These are phyloP conservation scores for Jatropha podagrica DNA, from an alignment of 441 rosid genomes.

Conservation along the genomic window DNA sequence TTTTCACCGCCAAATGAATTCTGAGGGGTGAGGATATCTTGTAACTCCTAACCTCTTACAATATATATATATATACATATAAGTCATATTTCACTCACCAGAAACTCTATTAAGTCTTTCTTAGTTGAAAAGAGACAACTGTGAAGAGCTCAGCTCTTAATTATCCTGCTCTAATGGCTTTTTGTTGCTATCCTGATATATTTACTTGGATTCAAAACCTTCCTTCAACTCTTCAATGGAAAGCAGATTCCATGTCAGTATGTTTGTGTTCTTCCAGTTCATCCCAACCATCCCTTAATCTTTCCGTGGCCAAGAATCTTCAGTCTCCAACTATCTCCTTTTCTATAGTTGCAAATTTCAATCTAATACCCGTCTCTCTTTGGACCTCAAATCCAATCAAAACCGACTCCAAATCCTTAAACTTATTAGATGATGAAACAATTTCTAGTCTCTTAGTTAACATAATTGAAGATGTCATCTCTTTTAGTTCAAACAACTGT, in stretches of 20 bases:
- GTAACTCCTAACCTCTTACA: too few relatives aligned
- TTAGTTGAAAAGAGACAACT: too few relatives aligned
- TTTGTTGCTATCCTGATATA: constrained; percentile 50
- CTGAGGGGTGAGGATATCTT: too few relatives aligned
- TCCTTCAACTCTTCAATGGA: constrained; percentile 65
- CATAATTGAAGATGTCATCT: constrained; percentile 56
- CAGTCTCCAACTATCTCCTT: constrained; percentile 42
- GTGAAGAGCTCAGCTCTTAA: not conserved
- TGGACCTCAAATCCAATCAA: constrained; percentile 64
- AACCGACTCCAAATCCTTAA: constrained; percentile 38
- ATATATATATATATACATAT: too few relatives aligned
- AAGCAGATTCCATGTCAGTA: constrained; percentile 43
- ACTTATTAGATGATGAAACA: constrained; percentile 35
- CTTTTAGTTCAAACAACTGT: constrained; percentile 43
- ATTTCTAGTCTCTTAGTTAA: constrained; percentile 46
- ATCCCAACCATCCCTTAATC: constrained; percentile 54
- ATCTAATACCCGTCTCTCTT: constrained; percentile 45
- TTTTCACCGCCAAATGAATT: too few relatives aligned
- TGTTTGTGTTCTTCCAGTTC: constrained; percentile 61
- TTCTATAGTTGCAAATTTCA: constrained; percentile 54
- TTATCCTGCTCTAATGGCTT: constrained; percentile 44
- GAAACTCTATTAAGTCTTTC: too few relatives aligned
- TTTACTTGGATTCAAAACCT: constrained; percentile 68
- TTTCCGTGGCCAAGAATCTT: constrained; percentile 39
- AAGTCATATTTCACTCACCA: not conserved